Base-by-base conservation (phyloP, 2,329 filamentous ascomycete species). In the Pseudocercospora pini-densiflorae region DNA sequence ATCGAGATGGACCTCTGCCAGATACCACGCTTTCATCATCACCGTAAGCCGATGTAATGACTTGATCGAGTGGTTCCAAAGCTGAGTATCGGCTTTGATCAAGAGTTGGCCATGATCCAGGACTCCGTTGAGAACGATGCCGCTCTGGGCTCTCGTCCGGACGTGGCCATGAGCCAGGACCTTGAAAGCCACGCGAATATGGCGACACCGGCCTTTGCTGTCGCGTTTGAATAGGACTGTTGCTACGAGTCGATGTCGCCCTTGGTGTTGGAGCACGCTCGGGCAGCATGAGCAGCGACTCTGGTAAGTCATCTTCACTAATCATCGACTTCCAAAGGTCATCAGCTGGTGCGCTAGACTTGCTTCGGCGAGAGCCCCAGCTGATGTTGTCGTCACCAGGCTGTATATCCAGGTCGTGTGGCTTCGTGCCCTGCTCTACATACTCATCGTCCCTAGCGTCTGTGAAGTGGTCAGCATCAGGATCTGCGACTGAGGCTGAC, bases 391-490 rank as follows among this genome's bases (percentile, higher is more conserved):
- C 77, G 45, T 79, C 77, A 5, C 77, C 77, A 24, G 74, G 68
- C 19, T 73, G 70, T 43, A 79, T 79, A 16, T 77, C 77, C 21
- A 74, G 66, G 7, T 71, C 68, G 2, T 67, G 59, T 33, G 67
- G 53, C 40, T 19, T 21, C 54, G 62, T 23, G 43, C 24, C 59
- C 8, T 49, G 31, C 19, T 45, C 53, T 10, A 49, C 60, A 12
- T 76, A 75, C 24, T 79, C 75, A 21, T 80, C 77, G n/a, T 78
- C 79, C 21, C 70, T 72, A 45, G 79, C 79, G 71, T 82, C 79
- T 21, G 80, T 79, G 70, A 81, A 81, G 21, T 79, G 71, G 64
- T 81, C 79, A 45, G 79, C 77, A 62, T 81, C 80, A 12, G 55
- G 31, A 12, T 51, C 33, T 12, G 55, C 63, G 6, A 59, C 27